A percentile compares a stretch with the other conserved stretches of the same genome.
phyloP scores from a whole-genome alignment of 75 land plant species.

The Cunninghamia lanceolata region DNA sequence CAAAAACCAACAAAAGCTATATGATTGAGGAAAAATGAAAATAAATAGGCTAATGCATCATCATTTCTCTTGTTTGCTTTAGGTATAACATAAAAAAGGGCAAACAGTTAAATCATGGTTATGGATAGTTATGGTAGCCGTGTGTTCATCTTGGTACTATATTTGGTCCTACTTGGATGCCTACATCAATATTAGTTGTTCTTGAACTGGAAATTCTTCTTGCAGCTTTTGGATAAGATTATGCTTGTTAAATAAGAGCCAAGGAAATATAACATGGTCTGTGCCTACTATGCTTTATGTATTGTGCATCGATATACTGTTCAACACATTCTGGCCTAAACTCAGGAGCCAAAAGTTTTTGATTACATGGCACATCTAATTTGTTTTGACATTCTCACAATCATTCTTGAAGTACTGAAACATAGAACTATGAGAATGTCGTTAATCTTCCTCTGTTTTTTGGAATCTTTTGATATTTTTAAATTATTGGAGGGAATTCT shows the following conservation, averaged over 20 bases:
- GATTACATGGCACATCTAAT: too few relatives aligned
- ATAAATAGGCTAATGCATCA: not conserved
- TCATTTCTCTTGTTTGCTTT: not conserved
- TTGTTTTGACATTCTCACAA: not conserved
- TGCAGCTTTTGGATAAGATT: not conserved
- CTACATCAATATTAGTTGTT: not conserved
- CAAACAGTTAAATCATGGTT: not conserved
- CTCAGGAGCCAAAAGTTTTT: not conserved
- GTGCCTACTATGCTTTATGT: not conserved
- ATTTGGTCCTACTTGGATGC: not conserved
- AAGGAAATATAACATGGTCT: not conserved
- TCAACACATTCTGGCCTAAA: not conserved
- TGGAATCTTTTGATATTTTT: not conserved
- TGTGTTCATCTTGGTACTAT: not conserved
- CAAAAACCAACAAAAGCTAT: not conserved
- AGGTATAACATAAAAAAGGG: not conserved
- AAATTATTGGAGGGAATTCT: not conserved
- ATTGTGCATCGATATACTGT: not conserved
- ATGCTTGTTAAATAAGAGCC: not conserved
- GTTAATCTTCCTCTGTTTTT: not conserved
- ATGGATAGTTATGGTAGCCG: not conserved
- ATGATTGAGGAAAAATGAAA: not conserved
- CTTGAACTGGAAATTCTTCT: not conserved
- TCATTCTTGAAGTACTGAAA: not conserved
- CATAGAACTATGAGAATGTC: too few relatives aligned